A percentile compares a stretch with the other conserved stretches of the same genome.
phyloP scores from a whole-genome alignment of 495 filamentous ascomycete genomes.

The Friedmanniomyces simplex region DNA sequence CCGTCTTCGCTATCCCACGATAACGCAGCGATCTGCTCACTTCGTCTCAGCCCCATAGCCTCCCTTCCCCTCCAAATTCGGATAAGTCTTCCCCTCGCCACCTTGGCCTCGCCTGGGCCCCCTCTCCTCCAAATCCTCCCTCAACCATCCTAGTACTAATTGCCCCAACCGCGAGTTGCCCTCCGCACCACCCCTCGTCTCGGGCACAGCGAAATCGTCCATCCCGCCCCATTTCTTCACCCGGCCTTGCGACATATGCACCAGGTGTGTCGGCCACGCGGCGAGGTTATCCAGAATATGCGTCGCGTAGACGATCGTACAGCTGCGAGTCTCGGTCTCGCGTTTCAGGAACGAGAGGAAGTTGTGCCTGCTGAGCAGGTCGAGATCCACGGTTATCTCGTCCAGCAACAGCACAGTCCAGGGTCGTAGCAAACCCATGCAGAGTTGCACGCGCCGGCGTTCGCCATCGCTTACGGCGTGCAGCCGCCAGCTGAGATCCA shows the following conservation, averaged over 20 bases:
- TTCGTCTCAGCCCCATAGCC: conserved; percentile 72
- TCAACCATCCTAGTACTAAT: conserved; percentile 78
- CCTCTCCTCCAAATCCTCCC: conserved; percentile 67
- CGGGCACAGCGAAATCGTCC: conserved; percentile 40
- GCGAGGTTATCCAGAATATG: conserved; percentile 92
- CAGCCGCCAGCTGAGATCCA: conserved; percentile 88
- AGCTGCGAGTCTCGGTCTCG: conserved; percentile 71
- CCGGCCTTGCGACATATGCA: conserved; percentile 81
- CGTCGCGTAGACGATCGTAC: conserved; percentile 94
- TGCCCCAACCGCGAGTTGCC: conserved; percentile 71
- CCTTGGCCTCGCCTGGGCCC: conserved; percentile 57
- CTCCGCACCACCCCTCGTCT: conserved; percentile 38
- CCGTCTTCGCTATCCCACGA: too few species aligned
- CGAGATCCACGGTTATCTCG: conserved; percentile 95
- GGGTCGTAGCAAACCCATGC: conserved; percentile 90
- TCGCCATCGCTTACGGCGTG: conserved; percentile 90
- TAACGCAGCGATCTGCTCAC: background rate
- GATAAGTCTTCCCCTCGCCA: conserved; percentile 59
- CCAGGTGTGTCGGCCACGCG: conserved; percentile 87
- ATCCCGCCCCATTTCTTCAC: conserved; percentile 76
- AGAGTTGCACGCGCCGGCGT: conserved; percentile 79
- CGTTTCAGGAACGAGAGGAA: conserved; percentile 80
- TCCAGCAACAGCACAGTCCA: conserved; percentile 88
- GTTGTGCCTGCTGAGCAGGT: conserved; percentile 68
- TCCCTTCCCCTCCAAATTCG: conserved; percentile 53